Evolutionary conservation across 768 basidiomycete species (phyloP).

Genomic region (Clitopilus hobsonii): DNA sequence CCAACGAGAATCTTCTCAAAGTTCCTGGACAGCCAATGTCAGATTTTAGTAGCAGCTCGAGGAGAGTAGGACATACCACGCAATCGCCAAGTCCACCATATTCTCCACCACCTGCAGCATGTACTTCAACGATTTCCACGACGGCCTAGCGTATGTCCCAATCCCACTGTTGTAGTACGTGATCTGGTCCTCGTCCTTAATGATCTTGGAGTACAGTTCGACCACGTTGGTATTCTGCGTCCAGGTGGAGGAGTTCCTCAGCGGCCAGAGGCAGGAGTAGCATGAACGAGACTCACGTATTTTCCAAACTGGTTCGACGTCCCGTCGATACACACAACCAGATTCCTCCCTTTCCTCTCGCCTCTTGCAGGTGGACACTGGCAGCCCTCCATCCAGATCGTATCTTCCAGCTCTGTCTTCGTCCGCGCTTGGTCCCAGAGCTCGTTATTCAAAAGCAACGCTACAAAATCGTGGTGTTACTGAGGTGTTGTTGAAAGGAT

Average conservation of each 20-base stretch:
- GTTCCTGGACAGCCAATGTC: constrained; percentile 19
- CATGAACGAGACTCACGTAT: constrained; percentile 6
- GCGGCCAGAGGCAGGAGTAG: not conserved
- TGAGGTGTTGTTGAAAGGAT: no score
- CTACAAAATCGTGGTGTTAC: no score
- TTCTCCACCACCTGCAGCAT: constrained; percentile 10
- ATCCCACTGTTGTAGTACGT: constrained; percentile 28
- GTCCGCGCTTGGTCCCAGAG: no score
- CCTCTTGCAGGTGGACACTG: not conserved
- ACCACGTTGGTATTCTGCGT: constrained; percentile 25
- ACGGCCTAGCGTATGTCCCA: constrained; percentile 20
- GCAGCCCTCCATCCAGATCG: not conserved
- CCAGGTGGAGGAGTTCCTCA: not conserved
- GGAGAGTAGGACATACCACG: constrained; percentile 5
- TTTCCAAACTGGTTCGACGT: constrained; percentile 23
- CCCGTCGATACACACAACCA: constrained; percentile 20
- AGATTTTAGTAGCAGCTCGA: not conserved
- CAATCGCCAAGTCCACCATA: constrained; percentile 13
- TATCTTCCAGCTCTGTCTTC: no score
- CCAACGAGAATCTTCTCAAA: constrained; percentile 27
- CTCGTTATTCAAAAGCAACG: no score
- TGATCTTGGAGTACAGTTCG: constrained; percentile 19
- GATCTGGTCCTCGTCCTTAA: constrained; percentile 16
- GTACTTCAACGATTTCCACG: constrained; percentile 9
- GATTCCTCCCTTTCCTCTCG: constrained; percentile 40